Conservation (phyloP, 345 rosid genomes). For the Toxicodendron radicans region DNA sequence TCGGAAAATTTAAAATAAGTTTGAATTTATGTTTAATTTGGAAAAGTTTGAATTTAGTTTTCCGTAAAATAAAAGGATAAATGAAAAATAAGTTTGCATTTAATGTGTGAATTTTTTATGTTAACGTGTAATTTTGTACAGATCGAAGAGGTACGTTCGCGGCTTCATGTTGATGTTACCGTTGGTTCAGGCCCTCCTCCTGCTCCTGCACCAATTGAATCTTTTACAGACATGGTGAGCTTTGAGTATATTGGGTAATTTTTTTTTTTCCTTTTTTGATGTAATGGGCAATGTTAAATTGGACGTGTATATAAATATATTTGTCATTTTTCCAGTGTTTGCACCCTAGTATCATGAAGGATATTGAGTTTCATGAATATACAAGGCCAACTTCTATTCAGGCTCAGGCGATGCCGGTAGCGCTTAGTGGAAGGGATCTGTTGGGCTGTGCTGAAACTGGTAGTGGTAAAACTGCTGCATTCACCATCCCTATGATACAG, state of each 20-base stretch:
- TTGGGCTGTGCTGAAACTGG: slow-evolving; percentile 47
- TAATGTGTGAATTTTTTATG: neutral
- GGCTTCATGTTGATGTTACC: slow-evolving; percentile 35
- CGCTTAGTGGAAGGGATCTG: slow-evolving; percentile 41
- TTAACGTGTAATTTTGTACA: neutral
- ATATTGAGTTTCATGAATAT: slow-evolving; percentile 34
- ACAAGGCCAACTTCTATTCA: slow-evolving; percentile 38
- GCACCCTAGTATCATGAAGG: slow-evolving; percentile 36
- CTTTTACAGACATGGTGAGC: slow-evolving; percentile 39
- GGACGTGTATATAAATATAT: too few species aligned
- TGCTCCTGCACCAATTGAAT: slow-evolving; percentile 38
- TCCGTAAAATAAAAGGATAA: too few species aligned
- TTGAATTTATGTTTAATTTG: too few species aligned
- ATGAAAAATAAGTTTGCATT: neutral
- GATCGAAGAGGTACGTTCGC: slow-evolving; percentile 41
- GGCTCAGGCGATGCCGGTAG: slow-evolving; percentile 44
- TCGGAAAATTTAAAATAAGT: too few species aligned
- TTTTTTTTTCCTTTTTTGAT: neutral
- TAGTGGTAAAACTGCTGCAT: slow-evolving; percentile 50
- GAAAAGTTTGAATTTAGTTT: too few species aligned
- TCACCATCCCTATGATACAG: slow-evolving; percentile 45
- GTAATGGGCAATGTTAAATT: too few species aligned
- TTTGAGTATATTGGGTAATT: neutral
- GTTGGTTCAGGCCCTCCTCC: slow-evolving; percentile 30
- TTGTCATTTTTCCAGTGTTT: slow-evolving; percentile 26